Evolutionary conservation across 148 eudicot species (phyloP), one percentile per base, ranked within the genome.

Genomic region (Chenopodium quinoa): DNA sequence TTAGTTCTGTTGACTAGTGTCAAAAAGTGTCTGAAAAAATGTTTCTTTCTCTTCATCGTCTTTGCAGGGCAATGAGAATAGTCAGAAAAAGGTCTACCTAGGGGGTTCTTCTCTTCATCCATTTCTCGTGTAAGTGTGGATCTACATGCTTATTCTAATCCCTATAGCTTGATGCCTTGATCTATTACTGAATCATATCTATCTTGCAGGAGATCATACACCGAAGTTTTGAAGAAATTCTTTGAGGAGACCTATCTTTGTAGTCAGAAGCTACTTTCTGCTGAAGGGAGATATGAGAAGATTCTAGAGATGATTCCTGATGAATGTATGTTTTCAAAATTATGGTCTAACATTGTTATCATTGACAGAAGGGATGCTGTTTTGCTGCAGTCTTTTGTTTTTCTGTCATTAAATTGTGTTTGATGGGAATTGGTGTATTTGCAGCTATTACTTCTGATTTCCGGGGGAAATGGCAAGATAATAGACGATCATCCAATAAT

Each of bases 301-400:
- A 85, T 96, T 56, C 79, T 96, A 67, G 95, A 91, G 75, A 91
- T 90, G 93, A 92, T 96, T 87, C 97, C 97, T 79, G 99, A 96
- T 88, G 92, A 91, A 88, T 87, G 98, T 94, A 89, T 50, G 89
- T 37, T 46, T 19, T 19, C 68, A 62, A 25, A 32, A 56, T 9
- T 68, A 62, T 44, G 71, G 62, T 73, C 70, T n/a, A 11, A 16
- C 34, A 8, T 71, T 27, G 17, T 31, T 65, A 48, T 52, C 23
- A 20, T 1, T 40, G 34, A 11, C 19, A 50, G 52, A 37, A 22
- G 11, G 25, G 52, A 20, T 11, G 48, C 5, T 84, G 69, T 48
- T 72, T 34, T 9, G 7, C 73, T 65, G 29, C 16, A 67, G 78
- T 75, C 75, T 77, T 83, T 37, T n/a, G 17, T n/a, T 11, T 67